phyloP scores from a whole-genome alignment of 2,329 filamentous ascomycete genomes.

The Ophiostoma tasmaniense region DNA sequence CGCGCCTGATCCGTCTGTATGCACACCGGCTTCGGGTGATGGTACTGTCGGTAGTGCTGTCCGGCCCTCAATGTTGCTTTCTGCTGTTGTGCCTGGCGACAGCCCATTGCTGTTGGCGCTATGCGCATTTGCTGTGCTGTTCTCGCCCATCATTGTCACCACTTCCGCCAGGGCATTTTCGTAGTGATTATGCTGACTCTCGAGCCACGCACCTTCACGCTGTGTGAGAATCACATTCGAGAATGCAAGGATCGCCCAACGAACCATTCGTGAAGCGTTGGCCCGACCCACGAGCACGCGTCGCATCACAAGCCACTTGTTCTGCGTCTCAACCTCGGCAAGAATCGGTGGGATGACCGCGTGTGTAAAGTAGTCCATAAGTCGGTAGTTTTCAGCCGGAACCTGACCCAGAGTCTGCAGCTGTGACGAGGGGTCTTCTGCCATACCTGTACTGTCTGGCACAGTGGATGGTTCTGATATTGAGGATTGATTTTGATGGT shows the following conservation, averaged over 20 bases:
- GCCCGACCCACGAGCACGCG: slow-evolving; percentile 42
- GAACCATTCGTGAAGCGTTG: slow-evolving; percentile 38
- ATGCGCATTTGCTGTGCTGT: not conserved
- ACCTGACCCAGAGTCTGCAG: slow-evolving; percentile 9
- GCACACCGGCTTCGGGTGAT: not conserved
- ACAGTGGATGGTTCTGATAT: slow-evolving; percentile 19
- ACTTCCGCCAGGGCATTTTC: slow-evolving; percentile 31
- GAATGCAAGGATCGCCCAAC: slow-evolving; percentile 43
- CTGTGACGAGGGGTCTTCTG: not conserved
- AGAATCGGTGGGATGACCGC: slow-evolving; percentile 45
- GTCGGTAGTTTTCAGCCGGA: slow-evolving; percentile 28
- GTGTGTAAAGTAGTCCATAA: slow-evolving; percentile 41
- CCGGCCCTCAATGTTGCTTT: not conserved
- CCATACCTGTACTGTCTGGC: slow-evolving; percentile 21
- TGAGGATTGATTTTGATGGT: not conserved
- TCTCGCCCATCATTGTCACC: slow-evolving; percentile 10
- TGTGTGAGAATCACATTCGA: slow-evolving; percentile 37
- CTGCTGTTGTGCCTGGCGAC: not conserved
- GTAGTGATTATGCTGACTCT: slow-evolving; percentile 32
- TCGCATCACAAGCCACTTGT: slow-evolving; percentile 42
- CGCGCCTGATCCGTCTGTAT: not conserved
- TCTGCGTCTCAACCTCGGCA: slow-evolving; percentile 44
- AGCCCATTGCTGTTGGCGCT: not conserved
- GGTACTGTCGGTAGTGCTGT: not conserved
- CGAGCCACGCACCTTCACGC: slow-evolving; percentile 27